Base-by-base conservation (phyloP, 306 rosid species). In the Dryas octopetala region DNA sequence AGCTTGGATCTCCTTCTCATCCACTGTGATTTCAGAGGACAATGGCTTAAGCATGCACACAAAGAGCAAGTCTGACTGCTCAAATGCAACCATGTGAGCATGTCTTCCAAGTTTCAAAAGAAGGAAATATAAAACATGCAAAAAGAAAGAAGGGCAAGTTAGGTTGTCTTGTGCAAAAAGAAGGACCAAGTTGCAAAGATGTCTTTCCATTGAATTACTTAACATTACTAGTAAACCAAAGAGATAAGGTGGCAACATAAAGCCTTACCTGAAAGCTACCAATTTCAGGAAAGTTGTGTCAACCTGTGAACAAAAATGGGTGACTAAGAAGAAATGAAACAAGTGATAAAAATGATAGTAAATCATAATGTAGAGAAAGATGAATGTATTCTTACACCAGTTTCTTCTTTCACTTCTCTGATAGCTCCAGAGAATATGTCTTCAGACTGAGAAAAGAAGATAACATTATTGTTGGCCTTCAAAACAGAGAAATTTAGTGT, bases 351-450 rank as follows among this genome's bases (percentile, higher is more conserved):
- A 70, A 9, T 13, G 62, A 8, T 48, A 49, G 2, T 14, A 38
- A 12, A 54, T 51, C 32, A 17, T 38, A 26, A n/a, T 13, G 14
- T 38, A 23, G 32, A 66, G 59, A 68, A 74, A 68, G 4, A 61
- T 70, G 68, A 58, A 9, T 15, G 0, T 51, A 28, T 68, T 47
- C 66, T 74, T 78, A 86, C 89, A 32, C 83, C 85, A 51, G 89
- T 83, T 79, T 86, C 89, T 55, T 86, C 89, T 79, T 83, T 86
- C 55, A 86, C 87, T 86, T 86, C 87, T 72, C 85, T 77, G 52
- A 68, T 40, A 48, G 78, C 83, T 71, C 83, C 85, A 43, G 71
- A 43, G 57, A 80, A 80, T 80, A 77, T 70, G 54, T 86, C 87
- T 78, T 86, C 89, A 63, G 74, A 83, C 87, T 78, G 73, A 7